Evolutionary conservation across 441 rosid genomes (phyloP), one percentile per base, ranked within the genome.

Genomic region (Pelargonium cotyledonis): DNA sequence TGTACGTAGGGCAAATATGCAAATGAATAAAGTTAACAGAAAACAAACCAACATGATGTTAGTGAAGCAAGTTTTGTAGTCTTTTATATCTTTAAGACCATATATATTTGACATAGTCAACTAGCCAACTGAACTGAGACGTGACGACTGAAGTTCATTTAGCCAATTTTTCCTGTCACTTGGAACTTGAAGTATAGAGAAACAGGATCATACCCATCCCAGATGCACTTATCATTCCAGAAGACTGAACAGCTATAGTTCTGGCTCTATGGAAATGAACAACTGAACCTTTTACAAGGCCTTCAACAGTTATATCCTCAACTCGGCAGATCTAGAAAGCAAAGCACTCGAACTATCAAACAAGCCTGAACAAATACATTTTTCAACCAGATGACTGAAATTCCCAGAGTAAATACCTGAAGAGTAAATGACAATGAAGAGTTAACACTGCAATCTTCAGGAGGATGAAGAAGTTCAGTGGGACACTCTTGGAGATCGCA

Each of bases 391-490:
- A 63, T 29, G 80, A 70, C 58, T 63, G 66, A 68, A 68, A 60
- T 53, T 61, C 65, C 65, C 72, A 68, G 23, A 70, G 55, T 67
- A 75, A 82, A 72, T 80, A 95, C 98, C 97, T 96, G 99, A 76
- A 96, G 96, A 35, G 99, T 96, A 78, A 96, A 96, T 49, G 99
- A 80, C 72, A 96, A 81, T 68, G 99, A 87, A 35, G 97, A 76
- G 85, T 96, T 96, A 83, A 96, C 97, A 76, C 88, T 96, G 96
- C 99, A 96, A 81, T 96, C 99, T 78, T 96, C 98, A 77, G 99
- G 99, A 12, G 98, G 99, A 72, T 81, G 85, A 61, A 96, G 85
- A 16, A 96, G 81, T 82, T 96, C 99, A 67, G 72, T 70, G 4
- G 99, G 98, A 81, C 98, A 96, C 70, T 88, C 86, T 79, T 88